Percentiles rank a stretch among this genome's conserved stretches.
Conservation (phyloP, 345 rosid genomes). For the Bruguiera gymnorhiza region DNA sequence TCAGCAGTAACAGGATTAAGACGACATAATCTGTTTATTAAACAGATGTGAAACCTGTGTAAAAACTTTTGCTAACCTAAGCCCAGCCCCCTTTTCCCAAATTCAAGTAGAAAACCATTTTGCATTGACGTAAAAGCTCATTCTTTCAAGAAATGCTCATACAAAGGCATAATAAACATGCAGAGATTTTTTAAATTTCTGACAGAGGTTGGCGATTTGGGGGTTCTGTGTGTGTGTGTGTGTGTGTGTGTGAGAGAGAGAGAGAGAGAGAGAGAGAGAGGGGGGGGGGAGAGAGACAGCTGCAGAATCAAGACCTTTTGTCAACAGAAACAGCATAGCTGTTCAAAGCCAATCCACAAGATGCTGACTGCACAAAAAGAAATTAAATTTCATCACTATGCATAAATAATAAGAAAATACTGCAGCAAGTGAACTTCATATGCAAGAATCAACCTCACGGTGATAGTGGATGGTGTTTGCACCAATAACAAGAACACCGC, state of each 20-base stretch:
- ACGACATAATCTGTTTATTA: not conserved
- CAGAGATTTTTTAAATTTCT: too few relatives aligned
- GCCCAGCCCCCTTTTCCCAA: not conserved
- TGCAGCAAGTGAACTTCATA: constrained; percentile 1
- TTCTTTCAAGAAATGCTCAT: too few relatives aligned
- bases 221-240: too few relatives aligned
- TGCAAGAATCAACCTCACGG: constrained; percentile 61
- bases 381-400: constrained; percentile 8
- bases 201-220: too few relatives aligned
- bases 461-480: constrained; percentile 87
- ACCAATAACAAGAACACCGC: constrained; percentile 89
- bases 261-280: not conserved
- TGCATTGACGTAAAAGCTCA: too few relatives aligned
- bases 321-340: constrained; percentile 71
- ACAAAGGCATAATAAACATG: too few relatives aligned
- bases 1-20: not conserved
- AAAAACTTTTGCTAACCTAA: not conserved
- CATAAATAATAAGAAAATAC: constrained; percentile 5
- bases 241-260: too few relatives aligned
- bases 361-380: constrained; percentile 71
- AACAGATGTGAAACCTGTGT: constrained; percentile 1
- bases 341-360: constrained; percentile 84
- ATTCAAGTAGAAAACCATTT: not conserved
- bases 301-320: constrained; percentile 53
- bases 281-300: constrained; percentile 10